phyloP scores from a whole-genome alignment of 176 grass and related monocot genomes.

The Chloris gayana region DNA sequence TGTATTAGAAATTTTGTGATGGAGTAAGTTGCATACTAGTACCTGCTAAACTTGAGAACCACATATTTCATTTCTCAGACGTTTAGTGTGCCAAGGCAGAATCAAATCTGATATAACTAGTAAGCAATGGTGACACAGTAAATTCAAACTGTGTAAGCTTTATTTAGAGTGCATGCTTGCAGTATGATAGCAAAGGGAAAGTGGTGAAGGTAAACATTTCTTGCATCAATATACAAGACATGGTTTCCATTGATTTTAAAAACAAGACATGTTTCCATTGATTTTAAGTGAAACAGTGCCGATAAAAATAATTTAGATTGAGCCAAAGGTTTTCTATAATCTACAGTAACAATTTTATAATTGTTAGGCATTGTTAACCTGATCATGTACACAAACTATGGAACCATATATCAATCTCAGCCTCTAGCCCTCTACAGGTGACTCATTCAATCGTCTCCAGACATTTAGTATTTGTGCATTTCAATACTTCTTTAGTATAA shows the following conservation, averaged over 20 bases:
- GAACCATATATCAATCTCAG: not conserved
- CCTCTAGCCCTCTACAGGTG: not conserved
- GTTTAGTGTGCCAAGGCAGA: not conserved
- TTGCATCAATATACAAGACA: not conserved
- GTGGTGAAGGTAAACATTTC: not conserved
- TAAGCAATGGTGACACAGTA: not conserved
- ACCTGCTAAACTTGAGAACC: not conserved
- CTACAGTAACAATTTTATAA: not conserved
- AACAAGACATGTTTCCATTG: constrained; percentile 6
- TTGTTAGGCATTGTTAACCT: not conserved
- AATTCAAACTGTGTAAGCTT: constrained; percentile 5
- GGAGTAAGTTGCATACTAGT: not conserved
- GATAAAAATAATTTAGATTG: not conserved
- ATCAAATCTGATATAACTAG: not conserved
- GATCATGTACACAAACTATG: not conserved
- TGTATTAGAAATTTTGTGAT: constrained; percentile 33
- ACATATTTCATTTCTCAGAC: not conserved
- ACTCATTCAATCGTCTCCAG: not conserved
- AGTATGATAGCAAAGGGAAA: not conserved
- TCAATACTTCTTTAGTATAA: not conserved
- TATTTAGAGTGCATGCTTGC: not conserved
- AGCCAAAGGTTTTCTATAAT: not conserved
- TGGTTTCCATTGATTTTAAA: not conserved
- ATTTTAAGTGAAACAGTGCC: not conserved
- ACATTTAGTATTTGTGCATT: constrained; percentile 13